Evolutionary conservation across 2,329 filamentous ascomycete species (phyloP).

Genomic region (Chaetomium sp.): DNA sequence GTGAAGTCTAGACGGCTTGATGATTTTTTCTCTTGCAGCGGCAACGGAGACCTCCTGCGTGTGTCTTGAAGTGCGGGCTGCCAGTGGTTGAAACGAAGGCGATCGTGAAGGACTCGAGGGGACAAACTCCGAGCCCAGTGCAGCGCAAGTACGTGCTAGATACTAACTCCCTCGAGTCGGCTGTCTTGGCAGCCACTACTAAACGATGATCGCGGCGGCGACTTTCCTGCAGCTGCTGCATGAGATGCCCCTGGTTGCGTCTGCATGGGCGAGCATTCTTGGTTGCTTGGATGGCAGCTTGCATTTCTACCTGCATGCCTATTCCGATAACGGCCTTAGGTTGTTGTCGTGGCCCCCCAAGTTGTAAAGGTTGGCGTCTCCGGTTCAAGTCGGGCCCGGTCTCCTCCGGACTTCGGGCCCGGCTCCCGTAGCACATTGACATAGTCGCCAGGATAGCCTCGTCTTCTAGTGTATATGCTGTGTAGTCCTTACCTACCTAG

Average conservation of each 20-base stretch:
- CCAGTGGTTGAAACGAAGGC: neutral
- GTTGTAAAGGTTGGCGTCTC: neutral
- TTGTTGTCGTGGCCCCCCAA: neutral
- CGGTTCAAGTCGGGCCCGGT: neutral
- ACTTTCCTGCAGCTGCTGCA: conserved; percentile 7
- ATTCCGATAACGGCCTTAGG: conserved; percentile 4
- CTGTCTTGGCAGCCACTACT: neutral
- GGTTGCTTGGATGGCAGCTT: neutral
- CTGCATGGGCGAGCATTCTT: neutral
- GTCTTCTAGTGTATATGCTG: neutral
- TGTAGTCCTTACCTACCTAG: too few relatives aligned
- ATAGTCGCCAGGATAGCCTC: neutral
- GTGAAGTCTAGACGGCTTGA: neutral
- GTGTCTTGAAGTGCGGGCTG: neutral
- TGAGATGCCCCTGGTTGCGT: conserved; percentile 1
- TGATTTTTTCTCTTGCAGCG: neutral
- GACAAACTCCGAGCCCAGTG: neutral
- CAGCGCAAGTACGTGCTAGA: neutral
- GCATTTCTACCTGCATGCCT: neutral
- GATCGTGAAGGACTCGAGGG: neutral
- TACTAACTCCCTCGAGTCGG: too few relatives aligned
- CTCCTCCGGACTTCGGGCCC: neutral
- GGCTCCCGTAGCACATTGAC: too few relatives aligned
- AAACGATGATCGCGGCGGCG: conserved; percentile 1
- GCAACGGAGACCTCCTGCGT: neutral